Evolutionary conservation across 306 rosid genomes (phyloP).

Genomic region (Mimosa pudica): DNA sequence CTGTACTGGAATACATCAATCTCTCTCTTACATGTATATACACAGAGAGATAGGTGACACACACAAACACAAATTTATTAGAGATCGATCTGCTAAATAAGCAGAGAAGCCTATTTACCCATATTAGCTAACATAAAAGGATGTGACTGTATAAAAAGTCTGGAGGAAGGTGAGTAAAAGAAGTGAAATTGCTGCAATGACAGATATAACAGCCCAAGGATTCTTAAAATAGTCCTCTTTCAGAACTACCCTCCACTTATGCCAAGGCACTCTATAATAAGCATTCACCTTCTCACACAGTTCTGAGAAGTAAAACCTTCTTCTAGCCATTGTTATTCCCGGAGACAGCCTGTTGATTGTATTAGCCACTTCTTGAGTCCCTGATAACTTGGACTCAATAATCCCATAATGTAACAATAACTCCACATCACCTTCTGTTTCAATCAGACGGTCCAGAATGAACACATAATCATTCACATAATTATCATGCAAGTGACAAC

Average conservation of each 20-base stretch:
- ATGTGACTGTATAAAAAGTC: background rate
- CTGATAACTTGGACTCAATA: slow-evolving; percentile 27
- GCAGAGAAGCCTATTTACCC: background rate
- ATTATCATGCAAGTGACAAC: background rate
- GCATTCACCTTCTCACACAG: background rate
- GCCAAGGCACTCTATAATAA: background rate
- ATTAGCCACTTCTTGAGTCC: background rate
- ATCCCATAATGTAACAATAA: slow-evolving; percentile 33
- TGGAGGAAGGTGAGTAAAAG: background rate
- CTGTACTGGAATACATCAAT: too few relatives aligned
- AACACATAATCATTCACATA: slow-evolving; percentile 30
- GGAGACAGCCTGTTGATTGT: slow-evolving; percentile 14
- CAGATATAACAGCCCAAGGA: slow-evolving; percentile 5
- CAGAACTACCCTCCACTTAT: background rate
- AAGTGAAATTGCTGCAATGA: background rate
- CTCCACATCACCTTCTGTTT: slow-evolving; percentile 30
- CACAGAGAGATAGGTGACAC: background rate
- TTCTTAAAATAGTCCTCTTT: slow-evolving; percentile 5
- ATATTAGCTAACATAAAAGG: background rate
- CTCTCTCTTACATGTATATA: too few relatives aligned
- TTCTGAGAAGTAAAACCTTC: background rate
- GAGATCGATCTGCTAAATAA: background rate
- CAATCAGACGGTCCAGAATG: slow-evolving; percentile 27
- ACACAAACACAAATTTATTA: background rate
- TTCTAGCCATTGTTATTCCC: background rate